Percentiles rank a stretch among this genome's conserved stretches.
Conservation (phyloP, 306 rosid species). For the Prunus dulcis region DNA sequence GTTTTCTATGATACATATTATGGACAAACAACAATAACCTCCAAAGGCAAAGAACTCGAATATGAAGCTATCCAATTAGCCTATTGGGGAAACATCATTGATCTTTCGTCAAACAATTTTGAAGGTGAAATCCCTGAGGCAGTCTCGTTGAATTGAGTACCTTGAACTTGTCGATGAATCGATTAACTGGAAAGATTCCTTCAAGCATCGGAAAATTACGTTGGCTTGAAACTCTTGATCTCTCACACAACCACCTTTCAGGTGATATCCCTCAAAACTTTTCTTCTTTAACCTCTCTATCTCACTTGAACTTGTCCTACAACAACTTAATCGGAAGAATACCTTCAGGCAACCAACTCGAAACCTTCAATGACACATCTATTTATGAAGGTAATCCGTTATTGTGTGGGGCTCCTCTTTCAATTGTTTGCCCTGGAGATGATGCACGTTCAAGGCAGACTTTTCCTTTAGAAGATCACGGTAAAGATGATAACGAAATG, state of each 20-base stretch:
- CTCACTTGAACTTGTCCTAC: slow-evolving; percentile 1
- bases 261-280: not conserved
- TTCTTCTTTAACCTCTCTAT: not conserved
- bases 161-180: slow-evolving; percentile 7
- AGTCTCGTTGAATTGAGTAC: not conserved
- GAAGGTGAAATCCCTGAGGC: not conserved
- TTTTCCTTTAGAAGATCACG: not conserved
- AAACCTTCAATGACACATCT: not conserved
- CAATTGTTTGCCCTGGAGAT: not conserved
- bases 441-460: not conserved
- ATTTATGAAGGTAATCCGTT: not conserved
- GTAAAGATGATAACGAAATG: not conserved
- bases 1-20: too few relatives aligned
- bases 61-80: too few relatives aligned
- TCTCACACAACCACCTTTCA: not conserved
- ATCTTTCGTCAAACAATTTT: too few relatives aligned
- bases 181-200: not conserved
- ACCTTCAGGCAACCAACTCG: not conserved
- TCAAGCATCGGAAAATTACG: not conserved
- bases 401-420: not conserved
- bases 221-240: not conserved
- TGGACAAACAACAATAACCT: too few relatives aligned
- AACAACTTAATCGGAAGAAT: not conserved
- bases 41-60: too few relatives aligned
- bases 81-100: too few relatives aligned